A percentile compares a stretch with the other conserved stretches of the same genome.
Conservation (phyloP, 768 basidiomycete genomes). For the Auricularia auricula-judae region DNA sequence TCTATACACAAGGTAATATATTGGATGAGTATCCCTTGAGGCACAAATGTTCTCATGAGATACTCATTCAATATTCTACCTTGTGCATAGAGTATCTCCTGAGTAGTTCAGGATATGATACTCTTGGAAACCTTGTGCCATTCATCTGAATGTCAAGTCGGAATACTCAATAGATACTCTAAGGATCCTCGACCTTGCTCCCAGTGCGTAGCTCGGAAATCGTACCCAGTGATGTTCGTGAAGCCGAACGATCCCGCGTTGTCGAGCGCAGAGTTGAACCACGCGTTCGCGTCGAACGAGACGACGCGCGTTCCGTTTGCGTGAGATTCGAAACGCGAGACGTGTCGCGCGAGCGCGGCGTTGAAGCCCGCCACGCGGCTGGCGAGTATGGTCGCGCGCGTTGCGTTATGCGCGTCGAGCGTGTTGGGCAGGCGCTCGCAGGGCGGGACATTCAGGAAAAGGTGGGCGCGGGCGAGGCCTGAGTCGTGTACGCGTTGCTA, state of each 20-base stretch:
- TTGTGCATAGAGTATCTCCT: no score
- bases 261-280: conserved; percentile 38
- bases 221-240: conserved; percentile 37
- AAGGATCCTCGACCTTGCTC: no score
- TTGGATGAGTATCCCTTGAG: no score
- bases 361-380: conserved; percentile 33
- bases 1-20: no score
- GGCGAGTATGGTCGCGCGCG: conserved; percentile 25
- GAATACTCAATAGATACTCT: no score
- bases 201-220: neutral
- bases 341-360: conserved; percentile 25
- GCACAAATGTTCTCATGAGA: no score
- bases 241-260: conserved; percentile 31
- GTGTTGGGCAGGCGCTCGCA: conserved; percentile 35
- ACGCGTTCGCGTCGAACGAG: conserved; percentile 39
- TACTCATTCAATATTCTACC: no score
- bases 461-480: conserved; percentile 31
- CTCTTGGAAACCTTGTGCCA: no score
- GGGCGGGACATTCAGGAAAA: conserved; percentile 47
- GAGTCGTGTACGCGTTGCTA: conserved; percentile 30
- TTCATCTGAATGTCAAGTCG: no score
- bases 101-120: no score
- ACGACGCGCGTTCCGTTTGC: conserved; percentile 30
- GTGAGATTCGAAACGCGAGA: conserved; percentile 21
- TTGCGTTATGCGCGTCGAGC: conserved; percentile 19